phyloP scores from a whole-genome alignment of 176 grass and related monocot species.

The Zea mays region DNA sequence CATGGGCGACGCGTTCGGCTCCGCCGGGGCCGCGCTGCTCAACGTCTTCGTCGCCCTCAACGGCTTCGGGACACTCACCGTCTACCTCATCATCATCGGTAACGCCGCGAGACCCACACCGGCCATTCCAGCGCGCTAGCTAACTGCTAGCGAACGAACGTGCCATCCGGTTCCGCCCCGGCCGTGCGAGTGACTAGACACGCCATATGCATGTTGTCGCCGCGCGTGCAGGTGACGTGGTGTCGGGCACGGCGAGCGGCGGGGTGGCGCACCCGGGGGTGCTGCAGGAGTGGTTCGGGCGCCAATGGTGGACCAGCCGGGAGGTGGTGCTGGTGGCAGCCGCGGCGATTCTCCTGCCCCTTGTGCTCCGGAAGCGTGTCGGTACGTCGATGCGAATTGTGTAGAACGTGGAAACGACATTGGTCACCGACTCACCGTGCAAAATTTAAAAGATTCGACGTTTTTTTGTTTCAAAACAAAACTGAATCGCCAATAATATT shows the following conservation, averaged over 20 bases:
- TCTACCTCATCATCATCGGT: constrained; percentile 75
- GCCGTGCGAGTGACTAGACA: neutral
- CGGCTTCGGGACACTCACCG: constrained; percentile 55
- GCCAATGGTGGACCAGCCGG: constrained; percentile 66
- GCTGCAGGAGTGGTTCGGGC: constrained; percentile 77
- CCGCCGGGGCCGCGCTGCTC: constrained; percentile 44
- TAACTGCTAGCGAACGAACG: neutral
- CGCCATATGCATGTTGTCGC: neutral
- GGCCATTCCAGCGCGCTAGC: neutral
- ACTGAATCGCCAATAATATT: neutral
- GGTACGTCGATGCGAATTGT: constrained; percentile 40
- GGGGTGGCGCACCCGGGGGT: constrained; percentile 48
- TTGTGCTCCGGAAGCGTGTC: constrained; percentile 62
- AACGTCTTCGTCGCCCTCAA: constrained; percentile 59
- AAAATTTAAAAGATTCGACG: neutral
- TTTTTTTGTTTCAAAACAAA: neutral
- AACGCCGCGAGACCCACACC: neutral
- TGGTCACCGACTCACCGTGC: neutral
- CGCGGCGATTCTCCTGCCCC: constrained; percentile 57
- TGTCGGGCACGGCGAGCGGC: constrained; percentile 46
- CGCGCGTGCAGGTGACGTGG: constrained; percentile 49
- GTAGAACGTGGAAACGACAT: neutral
- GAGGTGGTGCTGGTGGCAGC: constrained; percentile 53
- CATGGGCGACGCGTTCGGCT: constrained; percentile 70
- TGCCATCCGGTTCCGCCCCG: too few species aligned